Percentiles rank a stretch among this genome's conserved stretches.
Conservation (phyloP, 176 grass and related monocot species). For the Oropetium thomaeum region DNA sequence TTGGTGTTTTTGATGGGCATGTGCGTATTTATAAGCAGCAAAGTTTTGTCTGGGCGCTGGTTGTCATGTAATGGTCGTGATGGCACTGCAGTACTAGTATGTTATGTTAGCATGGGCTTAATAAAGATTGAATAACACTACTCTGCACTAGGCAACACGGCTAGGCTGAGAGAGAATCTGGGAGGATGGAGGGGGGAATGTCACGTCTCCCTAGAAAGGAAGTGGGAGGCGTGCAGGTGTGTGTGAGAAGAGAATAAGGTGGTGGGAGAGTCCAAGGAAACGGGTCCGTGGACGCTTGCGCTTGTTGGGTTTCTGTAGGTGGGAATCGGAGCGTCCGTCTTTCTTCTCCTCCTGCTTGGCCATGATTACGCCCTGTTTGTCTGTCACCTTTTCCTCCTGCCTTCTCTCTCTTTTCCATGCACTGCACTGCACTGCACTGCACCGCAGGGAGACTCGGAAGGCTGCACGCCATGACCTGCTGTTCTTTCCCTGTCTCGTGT, state of each 20-base stretch:
- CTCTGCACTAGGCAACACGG: not conserved
- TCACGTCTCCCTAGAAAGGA: slow-evolving; percentile 54
- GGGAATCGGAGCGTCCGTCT: too few species aligned
- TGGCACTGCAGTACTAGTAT: not conserved
- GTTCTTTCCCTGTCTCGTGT: not conserved
- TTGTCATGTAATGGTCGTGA: slow-evolving; percentile 40
- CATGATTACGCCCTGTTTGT: slow-evolving; percentile 54
- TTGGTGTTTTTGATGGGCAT: slow-evolving; percentile 21
- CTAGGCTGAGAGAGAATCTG: slow-evolving; percentile 25
- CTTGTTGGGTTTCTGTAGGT: slow-evolving; percentile 42
- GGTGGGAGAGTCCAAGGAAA: slow-evolving; percentile 32
- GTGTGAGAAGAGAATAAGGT: not conserved
- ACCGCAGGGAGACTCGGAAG: not conserved
- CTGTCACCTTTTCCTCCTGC: slow-evolving; percentile 17
- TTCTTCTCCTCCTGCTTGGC: slow-evolving; percentile 19
- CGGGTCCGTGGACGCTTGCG: slow-evolving; percentile 42
- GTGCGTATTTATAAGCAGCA: slow-evolving; percentile 55
- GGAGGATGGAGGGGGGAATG: slow-evolving; percentile 36
- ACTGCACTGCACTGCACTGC: too few species aligned
- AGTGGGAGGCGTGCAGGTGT: slow-evolving; percentile 36
- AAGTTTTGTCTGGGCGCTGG: slow-evolving; percentile 25
- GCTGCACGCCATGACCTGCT: slow-evolving; percentile 1
- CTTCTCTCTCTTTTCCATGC: not conserved
- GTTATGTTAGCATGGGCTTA: slow-evolving; percentile 15
- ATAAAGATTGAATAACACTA: not conserved